phyloP scores from a whole-genome alignment of 441 rosid species.

The Adansonia grandidieri region DNA sequence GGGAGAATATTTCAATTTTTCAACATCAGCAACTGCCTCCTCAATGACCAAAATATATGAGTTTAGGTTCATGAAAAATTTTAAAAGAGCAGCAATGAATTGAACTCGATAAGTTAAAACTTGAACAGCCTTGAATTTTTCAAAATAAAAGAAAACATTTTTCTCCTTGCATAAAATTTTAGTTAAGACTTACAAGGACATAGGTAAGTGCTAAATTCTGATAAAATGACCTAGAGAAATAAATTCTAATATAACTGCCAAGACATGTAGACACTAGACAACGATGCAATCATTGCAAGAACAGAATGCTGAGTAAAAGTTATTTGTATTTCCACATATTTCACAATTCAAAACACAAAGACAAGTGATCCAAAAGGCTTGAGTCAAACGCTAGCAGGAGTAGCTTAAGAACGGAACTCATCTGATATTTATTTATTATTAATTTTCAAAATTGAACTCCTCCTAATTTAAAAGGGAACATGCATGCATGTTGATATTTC shows the following conservation, averaged over 20 bases:
- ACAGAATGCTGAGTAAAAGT: conserved; percentile 17
- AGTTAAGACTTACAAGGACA: not conserved
- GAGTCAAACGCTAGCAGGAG: not conserved
- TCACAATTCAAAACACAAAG: not conserved
- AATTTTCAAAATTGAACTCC: not conserved
- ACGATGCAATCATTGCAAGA: not conserved
- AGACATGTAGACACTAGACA: not conserved
- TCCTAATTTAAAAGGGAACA: not conserved
- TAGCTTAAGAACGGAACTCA: not conserved
- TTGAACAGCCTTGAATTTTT: not conserved
- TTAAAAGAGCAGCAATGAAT: not conserved
- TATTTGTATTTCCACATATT: not conserved
- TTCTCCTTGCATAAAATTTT: not conserved
- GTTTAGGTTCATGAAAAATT: not conserved
- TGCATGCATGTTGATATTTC: not conserved
- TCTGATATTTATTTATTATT: not conserved
- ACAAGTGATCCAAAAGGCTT: not conserved
- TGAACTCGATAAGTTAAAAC: not conserved
- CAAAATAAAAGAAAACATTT: not conserved
- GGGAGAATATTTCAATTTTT: conserved; percentile 24
- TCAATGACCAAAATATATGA: not conserved
- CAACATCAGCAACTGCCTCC: conserved; percentile 25
- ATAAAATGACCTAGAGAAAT: not conserved
- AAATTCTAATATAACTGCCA: conserved; percentile 12
- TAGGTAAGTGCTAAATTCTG: not conserved